Conservation (phyloP, 495 filamentous ascomycete species). For the Aspergillus egyptiacus region DNA sequence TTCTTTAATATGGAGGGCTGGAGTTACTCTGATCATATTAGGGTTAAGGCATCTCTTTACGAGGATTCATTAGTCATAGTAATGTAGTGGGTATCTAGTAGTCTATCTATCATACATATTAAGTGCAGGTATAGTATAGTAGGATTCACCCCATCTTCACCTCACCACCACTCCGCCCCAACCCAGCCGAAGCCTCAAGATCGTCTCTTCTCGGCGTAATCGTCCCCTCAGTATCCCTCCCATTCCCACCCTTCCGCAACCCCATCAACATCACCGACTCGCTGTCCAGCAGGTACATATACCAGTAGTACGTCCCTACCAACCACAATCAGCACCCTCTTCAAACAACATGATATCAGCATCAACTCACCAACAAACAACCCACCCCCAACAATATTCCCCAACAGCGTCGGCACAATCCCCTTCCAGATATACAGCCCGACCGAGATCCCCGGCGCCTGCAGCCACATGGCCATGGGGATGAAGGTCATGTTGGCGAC, state of each 20-base stretch:
- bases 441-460: slow-evolving; percentile 43
- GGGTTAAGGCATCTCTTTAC: too few species aligned
- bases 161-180: not conserved
- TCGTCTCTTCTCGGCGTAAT: slow-evolving; percentile 16
- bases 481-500: slow-evolving; percentile 64
- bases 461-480: slow-evolving; percentile 50
- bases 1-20: too few species aligned
- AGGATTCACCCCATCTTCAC: not conserved
- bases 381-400: slow-evolving; percentile 53
- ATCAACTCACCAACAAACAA: slow-evolving; percentile 39
- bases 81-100: not conserved
- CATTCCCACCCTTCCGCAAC: slow-evolving; percentile 7
- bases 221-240: slow-evolving; percentile 2
- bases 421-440: slow-evolving; percentile 60
- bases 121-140: not conserved
- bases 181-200: slow-evolving; percentile 23
- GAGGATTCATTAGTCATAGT: too few species aligned
- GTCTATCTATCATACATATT: not conserved
- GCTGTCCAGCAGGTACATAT: slow-evolving; percentile 38
- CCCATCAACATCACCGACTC: slow-evolving; percentile 21
- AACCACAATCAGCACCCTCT: slow-evolving; percentile 5
- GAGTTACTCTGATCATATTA: too few species aligned
- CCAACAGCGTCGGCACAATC: slow-evolving; percentile 52
- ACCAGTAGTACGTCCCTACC: slow-evolving; percentile 46
- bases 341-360: not conserved